Conservation (phyloP, 495 filamentous ascomycete species). For the Cercophora sp. region DNA sequence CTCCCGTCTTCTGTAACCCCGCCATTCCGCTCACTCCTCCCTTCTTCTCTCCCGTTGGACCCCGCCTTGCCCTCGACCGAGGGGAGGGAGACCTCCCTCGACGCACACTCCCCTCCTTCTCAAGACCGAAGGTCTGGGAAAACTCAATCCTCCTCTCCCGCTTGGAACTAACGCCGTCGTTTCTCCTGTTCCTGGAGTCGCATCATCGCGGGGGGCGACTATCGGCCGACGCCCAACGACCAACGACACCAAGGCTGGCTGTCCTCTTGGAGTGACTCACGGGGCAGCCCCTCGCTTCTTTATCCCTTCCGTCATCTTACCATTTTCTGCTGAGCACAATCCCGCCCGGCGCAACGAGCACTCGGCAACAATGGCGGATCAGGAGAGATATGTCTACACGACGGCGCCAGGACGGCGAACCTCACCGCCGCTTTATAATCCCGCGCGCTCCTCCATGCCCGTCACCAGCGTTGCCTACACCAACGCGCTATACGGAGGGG, state of each 20-base stretch:
- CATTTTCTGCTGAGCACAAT: neutral
- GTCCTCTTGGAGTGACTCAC: neutral
- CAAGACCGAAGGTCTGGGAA: neutral
- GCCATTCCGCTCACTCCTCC: constrained; percentile 5
- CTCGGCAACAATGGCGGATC: constrained; percentile 38
- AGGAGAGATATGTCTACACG: constrained; percentile 28
- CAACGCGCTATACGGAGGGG: constrained; percentile 36
- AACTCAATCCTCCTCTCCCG: neutral
- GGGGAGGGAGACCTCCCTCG: neutral
- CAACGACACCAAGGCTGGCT: neutral
- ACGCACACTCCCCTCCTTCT: neutral
- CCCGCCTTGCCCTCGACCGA: constrained; percentile 1
- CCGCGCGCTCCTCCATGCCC: constrained; percentile 46
- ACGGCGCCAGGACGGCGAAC: constrained; percentile 31
- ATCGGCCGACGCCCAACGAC: too few species aligned
- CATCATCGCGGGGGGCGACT: too few species aligned
- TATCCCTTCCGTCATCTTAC: too few species aligned
- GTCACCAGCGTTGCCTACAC: constrained; percentile 35
- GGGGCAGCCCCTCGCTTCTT: too few species aligned
- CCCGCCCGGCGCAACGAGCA: neutral
- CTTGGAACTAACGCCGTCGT: too few species aligned
- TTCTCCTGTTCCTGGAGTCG: too few species aligned
- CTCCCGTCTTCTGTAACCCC: constrained; percentile 4
- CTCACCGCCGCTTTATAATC: constrained; percentile 44
- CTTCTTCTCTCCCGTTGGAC: constrained; percentile 2